Evolutionary conservation across 805 yeast genomes (phyloP), one percentile per base, ranked within the genome.

Genomic region (Cyberlindnera subsufficiens): DNA sequence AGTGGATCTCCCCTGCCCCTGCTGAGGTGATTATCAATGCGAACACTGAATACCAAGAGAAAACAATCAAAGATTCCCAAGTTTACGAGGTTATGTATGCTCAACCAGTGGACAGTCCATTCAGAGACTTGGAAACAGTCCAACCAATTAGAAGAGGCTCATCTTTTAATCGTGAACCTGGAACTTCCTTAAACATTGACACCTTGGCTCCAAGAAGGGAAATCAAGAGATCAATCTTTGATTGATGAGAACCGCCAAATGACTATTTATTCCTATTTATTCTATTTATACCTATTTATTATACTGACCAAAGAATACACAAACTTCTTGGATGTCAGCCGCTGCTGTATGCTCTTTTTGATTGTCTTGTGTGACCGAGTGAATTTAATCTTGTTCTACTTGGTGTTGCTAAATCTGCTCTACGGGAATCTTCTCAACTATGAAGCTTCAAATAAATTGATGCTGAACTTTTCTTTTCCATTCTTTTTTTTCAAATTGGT

Each of bases 121-220:
- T 48, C 40, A 43, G 47, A 30, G 49, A 46, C 18, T 36, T 42
- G 29, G 42, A 35, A 3, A 32, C 18, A 17, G 40, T 37, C 2
- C 52, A 45, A 33, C 31, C 38, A 5, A 47, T 47, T 32, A 37
- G 46, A 40, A 39, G 47, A 16, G 54, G 52, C 8, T 48, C 54
- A 8, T 44, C 47, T 5, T 45, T 45, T 44, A 50, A 50, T 39
- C 39, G 42, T 35, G 49, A 40, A 27, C 54, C 54, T 9, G 50
- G 49, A 2, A 36, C 42, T 3, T 18, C 43, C 4, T 2, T 50
- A 20, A 35, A 50, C 36, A 14, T 46, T 29, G 49, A 48, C 29
- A 14, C 46, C 2, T 29, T 50, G 11, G 44, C 44, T 10, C 47
- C 54, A 35, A 50, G 54, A 50, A 44, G 54, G 29, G 42, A 48